Evolutionary conservation across 1,139 yeast species (phyloP).

Genomic region (Scheffersomyces stambukii): DNA sequence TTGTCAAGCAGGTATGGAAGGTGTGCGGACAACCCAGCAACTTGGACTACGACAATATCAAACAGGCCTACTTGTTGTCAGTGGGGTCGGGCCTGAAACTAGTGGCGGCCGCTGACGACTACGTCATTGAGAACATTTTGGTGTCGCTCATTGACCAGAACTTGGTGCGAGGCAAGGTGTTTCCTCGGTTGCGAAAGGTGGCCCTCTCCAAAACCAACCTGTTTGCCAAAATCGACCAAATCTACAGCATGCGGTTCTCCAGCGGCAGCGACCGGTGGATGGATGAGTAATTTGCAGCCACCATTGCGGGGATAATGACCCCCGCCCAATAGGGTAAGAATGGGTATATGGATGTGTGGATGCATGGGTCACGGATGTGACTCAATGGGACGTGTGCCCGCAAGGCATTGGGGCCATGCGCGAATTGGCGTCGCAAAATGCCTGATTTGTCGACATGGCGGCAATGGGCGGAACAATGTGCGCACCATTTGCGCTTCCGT

Average conservation of each 20-base stretch:
- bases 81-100: too few relatives aligned
- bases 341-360: too few relatives aligned
- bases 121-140: slow-evolving; percentile 43
- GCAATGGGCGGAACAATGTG: too few relatives aligned
- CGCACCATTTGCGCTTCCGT: too few relatives aligned
- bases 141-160: slow-evolving; percentile 51
- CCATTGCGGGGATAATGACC: too few relatives aligned
- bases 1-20: slow-evolving; percentile 34
- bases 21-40: slow-evolving; percentile 22
- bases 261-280: slow-evolving; percentile 9
- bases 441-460: too few relatives aligned
- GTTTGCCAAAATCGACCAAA: slow-evolving; percentile 43
- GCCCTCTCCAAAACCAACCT: slow-evolving; percentile 48
- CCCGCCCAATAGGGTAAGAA: too few relatives aligned
- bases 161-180: slow-evolving; percentile 49
- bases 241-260: slow-evolving; percentile 12
- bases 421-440: too few relatives aligned
- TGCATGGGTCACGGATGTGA: too few relatives aligned
- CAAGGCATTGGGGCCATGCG: too few relatives aligned
- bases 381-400: too few relatives aligned
- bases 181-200: slow-evolving; percentile 40
- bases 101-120: slow-evolving; percentile 19
- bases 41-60: slow-evolving; percentile 26
- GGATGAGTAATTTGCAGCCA: too few relatives aligned
- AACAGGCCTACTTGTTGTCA: slow-evolving; percentile 6